Base-by-base conservation (phyloP, 768 basidiomycete genomes). In the Tricholoma saponaceum region DNA sequence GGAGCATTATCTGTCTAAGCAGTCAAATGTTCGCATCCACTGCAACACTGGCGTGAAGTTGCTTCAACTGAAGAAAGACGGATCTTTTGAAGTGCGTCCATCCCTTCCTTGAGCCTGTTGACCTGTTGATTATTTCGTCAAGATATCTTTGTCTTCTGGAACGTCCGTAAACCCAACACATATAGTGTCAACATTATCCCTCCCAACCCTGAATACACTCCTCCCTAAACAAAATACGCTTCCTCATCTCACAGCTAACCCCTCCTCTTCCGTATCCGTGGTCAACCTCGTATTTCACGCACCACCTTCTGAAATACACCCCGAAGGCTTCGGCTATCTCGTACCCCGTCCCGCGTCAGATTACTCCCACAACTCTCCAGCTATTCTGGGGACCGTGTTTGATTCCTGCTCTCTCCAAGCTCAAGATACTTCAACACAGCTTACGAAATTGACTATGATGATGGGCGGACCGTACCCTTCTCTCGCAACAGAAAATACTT, bases 281-380 rank as follows among this genome's bases (percentile, higher is more conserved):
- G 74, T 95, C 62, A 96, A 92, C 74, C 76, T 98, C 66, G 82
- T 98, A 61, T 98, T 96, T 75, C 75, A 84, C 44, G 67, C 69
- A 28, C 67, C 80, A 28, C 69, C 74, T 22, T 66, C 72, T 56
- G 57, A 68, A 22, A 78, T 95, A 51, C 89, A 93, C 63, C 93
- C 94, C 0, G 78, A 79, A 2, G 96, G 96, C 3, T 99, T 98
- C 68, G 96, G 96, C 8, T 98, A 95, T 74, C 87, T 99, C 66
- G 81, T 97, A 53, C 94, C 95, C 0, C 89, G 95, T 14, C 85
- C 89, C 0, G 72, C 71, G 30, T 69, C 69, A 4, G 86, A 78
- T 20, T 89, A 90, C 61, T 64, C 70, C n/a, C 55, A 60, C 12
- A 52, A 62, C 16, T 49, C 57, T 20, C 39, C 55, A 14, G 82